Evolutionary conservation across 345 rosid species (phyloP).

Genomic region (Dimocarpus longan): DNA sequence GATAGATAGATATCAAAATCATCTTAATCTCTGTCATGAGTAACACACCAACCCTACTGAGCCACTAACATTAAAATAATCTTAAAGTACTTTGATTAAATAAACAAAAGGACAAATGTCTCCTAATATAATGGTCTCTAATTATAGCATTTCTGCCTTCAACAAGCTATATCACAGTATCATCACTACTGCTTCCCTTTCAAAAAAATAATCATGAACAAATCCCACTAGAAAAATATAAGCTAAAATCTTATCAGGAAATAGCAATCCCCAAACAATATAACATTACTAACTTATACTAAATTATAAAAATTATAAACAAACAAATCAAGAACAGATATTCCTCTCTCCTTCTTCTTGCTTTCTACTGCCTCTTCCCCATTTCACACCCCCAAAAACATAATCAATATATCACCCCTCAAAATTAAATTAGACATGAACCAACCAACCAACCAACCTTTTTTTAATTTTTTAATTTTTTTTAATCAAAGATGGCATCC

Average conservation of each 20-base stretch:
- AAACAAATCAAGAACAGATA: slow-evolving; percentile 58
- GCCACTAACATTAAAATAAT: slow-evolving; percentile 31
- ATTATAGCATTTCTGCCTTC: slow-evolving; percentile 13
- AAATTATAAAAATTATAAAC: slow-evolving; percentile 44
- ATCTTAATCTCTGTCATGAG: slow-evolving; percentile 44
- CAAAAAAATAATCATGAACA: slow-evolving; percentile 32
- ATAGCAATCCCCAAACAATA: slow-evolving; percentile 33
- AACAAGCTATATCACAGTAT: slow-evolving; percentile 13
- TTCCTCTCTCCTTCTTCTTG: slow-evolving; percentile 16
- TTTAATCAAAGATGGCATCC: slow-evolving; percentile 76
- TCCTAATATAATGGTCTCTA: slow-evolving; percentile 30
- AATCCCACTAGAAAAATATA: slow-evolving; percentile 30
- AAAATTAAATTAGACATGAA: slow-evolving; percentile 6
- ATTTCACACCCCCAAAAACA: slow-evolving; percentile 41
- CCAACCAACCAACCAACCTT: too few species aligned
- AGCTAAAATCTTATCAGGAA: slow-evolving; percentile 38
- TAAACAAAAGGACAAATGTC: slow-evolving; percentile 20
- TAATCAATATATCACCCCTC: slow-evolving; percentile 27
- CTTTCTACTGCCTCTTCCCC: slow-evolving; percentile 35
- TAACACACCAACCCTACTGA: slow-evolving; percentile 18
- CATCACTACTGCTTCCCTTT: slow-evolving; percentile 21
- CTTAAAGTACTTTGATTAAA: slow-evolving; percentile 17
- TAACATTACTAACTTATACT: slow-evolving; percentile 12
- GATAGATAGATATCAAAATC: slow-evolving; percentile 18
- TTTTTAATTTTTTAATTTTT: background rate